phyloP scores from a whole-genome alignment of 2,329 filamentous ascomycete species.

The Sporothrix brunneoviolacea region DNA sequence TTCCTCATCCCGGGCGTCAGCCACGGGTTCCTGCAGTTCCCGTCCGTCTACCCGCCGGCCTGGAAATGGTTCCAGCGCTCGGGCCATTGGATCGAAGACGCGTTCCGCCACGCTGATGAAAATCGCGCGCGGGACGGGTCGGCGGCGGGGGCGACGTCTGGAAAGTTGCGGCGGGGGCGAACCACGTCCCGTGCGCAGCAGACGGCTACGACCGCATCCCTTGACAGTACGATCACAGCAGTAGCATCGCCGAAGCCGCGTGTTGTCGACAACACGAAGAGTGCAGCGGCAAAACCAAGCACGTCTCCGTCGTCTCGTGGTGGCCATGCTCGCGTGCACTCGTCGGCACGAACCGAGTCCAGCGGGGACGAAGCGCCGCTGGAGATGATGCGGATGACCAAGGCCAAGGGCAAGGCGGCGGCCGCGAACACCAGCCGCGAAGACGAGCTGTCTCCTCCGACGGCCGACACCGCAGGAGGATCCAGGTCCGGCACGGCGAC shows the following conservation, averaged over 20 bases:
- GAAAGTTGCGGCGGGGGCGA: background rate
- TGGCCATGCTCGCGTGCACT: background rate
- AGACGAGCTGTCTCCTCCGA: too few relatives aligned
- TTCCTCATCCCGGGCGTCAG: constrained; percentile 80
- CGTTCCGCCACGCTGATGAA: constrained; percentile 53
- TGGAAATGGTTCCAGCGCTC: constrained; percentile 81
- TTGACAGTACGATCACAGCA: too few relatives aligned
- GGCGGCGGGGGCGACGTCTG: background rate
- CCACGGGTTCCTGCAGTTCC: constrained; percentile 92
- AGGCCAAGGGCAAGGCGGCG: constrained; percentile 25
- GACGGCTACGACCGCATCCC: too few relatives aligned
- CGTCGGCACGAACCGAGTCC: constrained; percentile 41
- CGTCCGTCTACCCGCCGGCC: constrained; percentile 77
- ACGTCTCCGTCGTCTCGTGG: background rate
- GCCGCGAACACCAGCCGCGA: constrained; percentile 7
- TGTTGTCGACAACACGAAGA: background rate
- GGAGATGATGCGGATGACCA: constrained; percentile 68
- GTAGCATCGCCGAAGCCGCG: background rate
- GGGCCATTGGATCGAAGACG: constrained; percentile 72
- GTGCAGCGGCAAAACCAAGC: background rate
- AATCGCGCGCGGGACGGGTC: background rate
- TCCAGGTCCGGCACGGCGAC: background rate
- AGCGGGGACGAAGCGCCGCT: constrained; percentile 72
- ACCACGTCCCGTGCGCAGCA: background rate
- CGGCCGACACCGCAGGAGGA: too few relatives aligned